Base-by-base conservation (phyloP, 345 rosid genomes). In the Eucalyptus pauciflora region DNA sequence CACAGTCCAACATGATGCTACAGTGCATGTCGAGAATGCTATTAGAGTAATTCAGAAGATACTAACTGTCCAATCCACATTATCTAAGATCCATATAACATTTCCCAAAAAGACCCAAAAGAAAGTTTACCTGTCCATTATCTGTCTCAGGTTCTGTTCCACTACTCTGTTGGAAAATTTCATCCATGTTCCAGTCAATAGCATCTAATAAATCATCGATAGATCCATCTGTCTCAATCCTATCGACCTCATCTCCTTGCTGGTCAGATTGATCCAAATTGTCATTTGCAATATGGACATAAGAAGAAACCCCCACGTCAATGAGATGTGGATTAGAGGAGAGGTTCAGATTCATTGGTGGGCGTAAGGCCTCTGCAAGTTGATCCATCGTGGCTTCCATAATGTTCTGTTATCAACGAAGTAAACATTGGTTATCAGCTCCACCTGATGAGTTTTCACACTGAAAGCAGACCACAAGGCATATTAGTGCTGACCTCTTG, bases 181-280 rank as follows among this genome's bases (percentile, higher is more conserved):
- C 69, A 62, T 62, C 31, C 15, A 27, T 29, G 15, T 62, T 29
- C n/a, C 31, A 27, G 15, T 62, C 20, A 33, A 71, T 1, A 17
- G 13, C 45, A 76, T 76, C 27, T 1, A 76, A 76, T 0, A 22
- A 5, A 45, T 20, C 1, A 7, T 41, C 1, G 3, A 41, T 41
- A 3, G 9, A 11, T 76, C 48, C 83, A 76, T 76, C 29, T 9
- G 7, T 43, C 27, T 76, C 48, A 76, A 37, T 33, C 45, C 22
- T 1, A 71, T 71, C 14, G 4, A 71, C 14, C 81, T 10, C 37
- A 67, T 67, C 12, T 71, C 41, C 24, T 71, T 41, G 85, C 48
- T 6, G 13, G 85, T 41, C 85, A 41, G 8, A 76, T 76, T 41
- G 85, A 41, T 52, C 10, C 58, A 52, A 52, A 52, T 20, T 76